Percentiles rank a stretch among this genome's conserved stretches.
phyloP scores from a whole-genome alignment of 2,329 filamentous ascomycete genomes.

The Aspergillus luchuensis region DNA sequence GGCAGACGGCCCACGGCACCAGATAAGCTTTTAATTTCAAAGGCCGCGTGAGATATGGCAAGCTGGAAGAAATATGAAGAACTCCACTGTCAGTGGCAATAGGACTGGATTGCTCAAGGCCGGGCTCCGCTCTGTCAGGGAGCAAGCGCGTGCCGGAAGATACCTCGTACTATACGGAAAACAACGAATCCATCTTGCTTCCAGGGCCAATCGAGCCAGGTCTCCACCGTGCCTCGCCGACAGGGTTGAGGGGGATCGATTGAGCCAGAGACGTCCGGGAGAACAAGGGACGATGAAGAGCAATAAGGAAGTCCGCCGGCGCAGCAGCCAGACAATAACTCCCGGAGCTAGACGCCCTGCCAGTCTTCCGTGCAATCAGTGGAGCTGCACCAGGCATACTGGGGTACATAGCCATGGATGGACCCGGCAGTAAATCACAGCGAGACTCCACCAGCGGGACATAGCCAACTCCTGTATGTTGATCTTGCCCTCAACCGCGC shows the following conservation, averaged over 20 bases:
- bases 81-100: conserved; percentile 18
- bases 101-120: conserved; percentile 9
- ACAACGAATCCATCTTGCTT: conserved; percentile 15
- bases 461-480: conserved; percentile 19
- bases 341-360: conserved; percentile 16
- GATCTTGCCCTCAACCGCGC: conserved; percentile 23
- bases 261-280: conserved; percentile 16
- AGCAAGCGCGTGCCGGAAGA: conserved; percentile 18
- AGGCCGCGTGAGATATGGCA: conserved; percentile 16
- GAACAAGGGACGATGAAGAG: conserved; percentile 18
- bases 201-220: conserved; percentile 14
- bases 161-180: conserved; percentile 18
- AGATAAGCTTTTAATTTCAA: conserved; percentile 23
- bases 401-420: conserved; percentile 19
- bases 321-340: conserved; percentile 16
- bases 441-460: conserved; percentile 17
- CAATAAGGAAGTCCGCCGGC: conserved; percentile 16
- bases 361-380: conserved; percentile 16
- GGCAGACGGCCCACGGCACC: conserved; percentile 8
- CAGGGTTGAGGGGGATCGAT: conserved; percentile 20
- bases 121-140: conserved; percentile 19
- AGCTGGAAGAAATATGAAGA: conserved; percentile 15
- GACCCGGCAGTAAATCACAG: conserved; percentile 18
- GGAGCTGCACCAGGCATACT: conserved; percentile 16
- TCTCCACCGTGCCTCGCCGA: conserved; percentile 16